Conservation (phyloP, 495 filamentous ascomycete species). For the Trichoderma parareesei region DNA sequence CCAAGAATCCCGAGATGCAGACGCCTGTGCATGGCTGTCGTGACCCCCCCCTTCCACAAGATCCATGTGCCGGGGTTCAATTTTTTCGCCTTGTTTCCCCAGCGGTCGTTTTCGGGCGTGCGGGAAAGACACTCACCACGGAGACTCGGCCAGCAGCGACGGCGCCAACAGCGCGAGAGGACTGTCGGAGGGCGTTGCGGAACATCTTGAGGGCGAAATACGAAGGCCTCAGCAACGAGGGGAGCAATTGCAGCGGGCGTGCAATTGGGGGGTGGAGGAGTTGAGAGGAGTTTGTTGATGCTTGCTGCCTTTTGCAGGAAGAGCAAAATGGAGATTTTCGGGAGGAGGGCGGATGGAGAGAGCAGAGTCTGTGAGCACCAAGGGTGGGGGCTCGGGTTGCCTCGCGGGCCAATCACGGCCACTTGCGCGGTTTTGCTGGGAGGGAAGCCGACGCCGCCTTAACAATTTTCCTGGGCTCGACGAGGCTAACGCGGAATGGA, state of each 20-base stretch:
- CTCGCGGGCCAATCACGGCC: slow-evolving; percentile 6
- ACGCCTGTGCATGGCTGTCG: slow-evolving; percentile 24
- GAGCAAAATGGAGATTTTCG: slow-evolving; percentile 14
- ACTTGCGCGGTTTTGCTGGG: slow-evolving; percentile 11
- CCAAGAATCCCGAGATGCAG: slow-evolving; percentile 12
- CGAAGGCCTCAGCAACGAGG: slow-evolving; percentile 27
- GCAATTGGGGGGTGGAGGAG: slow-evolving; percentile 44
- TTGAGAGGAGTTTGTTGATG: slow-evolving; percentile 21
- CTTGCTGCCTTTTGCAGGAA: slow-evolving; percentile 13
- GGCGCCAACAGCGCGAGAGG: slow-evolving; percentile 85
- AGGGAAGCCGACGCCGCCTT: slow-evolving; percentile 5
- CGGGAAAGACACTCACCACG: slow-evolving; percentile 68
- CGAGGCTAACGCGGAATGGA: background rate
- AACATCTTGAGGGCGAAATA: slow-evolving; percentile 61
- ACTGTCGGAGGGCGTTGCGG: slow-evolving; percentile 94
- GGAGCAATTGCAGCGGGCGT: slow-evolving; percentile 41
- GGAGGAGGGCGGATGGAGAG: slow-evolving; percentile 12
- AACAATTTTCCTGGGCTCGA: slow-evolving; percentile 10
- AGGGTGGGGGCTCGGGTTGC: slow-evolving; percentile 9
- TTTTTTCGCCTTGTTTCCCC: background rate
- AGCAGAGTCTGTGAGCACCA: slow-evolving; percentile 11
- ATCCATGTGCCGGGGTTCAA: slow-evolving; percentile 18
- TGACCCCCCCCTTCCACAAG: background rate
- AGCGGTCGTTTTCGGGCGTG: slow-evolving; percentile 8
- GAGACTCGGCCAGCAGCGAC: slow-evolving; percentile 80